phyloP scores from a whole-genome alignment of 2,329 filamentous ascomycete genomes.

The Trichoderma brevicompactum region DNA sequence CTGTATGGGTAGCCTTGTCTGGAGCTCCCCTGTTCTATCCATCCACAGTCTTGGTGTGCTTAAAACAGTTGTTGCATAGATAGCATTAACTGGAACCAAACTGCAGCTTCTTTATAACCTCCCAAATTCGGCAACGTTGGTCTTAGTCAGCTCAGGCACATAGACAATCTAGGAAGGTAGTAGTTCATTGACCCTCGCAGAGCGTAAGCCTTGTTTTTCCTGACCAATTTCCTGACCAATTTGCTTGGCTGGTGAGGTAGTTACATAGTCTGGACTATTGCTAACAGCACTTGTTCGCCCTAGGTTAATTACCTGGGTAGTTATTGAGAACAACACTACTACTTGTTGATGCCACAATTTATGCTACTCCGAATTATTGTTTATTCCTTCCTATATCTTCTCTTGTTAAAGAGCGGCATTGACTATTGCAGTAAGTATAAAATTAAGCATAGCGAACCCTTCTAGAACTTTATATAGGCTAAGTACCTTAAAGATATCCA shows the following conservation, averaged over 20 bases:
- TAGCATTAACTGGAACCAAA: not conserved
- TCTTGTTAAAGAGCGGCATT: not conserved
- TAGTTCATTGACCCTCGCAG: not conserved
- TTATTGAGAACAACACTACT: too few species aligned
- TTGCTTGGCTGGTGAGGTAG: too few species aligned
- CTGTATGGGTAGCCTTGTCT: not conserved
- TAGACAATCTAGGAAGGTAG: conserved; percentile 8
- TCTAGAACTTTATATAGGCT: not conserved
- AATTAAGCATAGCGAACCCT: not conserved
- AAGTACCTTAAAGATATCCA: not conserved
- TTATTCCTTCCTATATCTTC: not conserved
- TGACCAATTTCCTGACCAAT: too few species aligned
- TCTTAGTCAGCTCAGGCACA: not conserved
- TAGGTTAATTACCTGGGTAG: too few species aligned
- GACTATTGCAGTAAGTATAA: not conserved
- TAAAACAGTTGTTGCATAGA: not conserved
- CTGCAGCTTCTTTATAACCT: not conserved
- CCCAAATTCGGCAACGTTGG: not conserved
- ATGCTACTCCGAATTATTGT: not conserved
- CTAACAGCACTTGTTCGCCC: too few species aligned
- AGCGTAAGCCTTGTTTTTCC: not conserved
- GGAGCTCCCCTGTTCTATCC: not conserved
- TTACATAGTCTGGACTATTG: too few species aligned
- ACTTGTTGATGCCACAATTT: not conserved
- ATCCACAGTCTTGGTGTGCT: not conserved